A percentile compares a stretch with the other conserved stretches of the same genome.
phyloP scores from a whole-genome alignment of 2,329 filamentous ascomycete species.

The Claviceps arundinis region DNA sequence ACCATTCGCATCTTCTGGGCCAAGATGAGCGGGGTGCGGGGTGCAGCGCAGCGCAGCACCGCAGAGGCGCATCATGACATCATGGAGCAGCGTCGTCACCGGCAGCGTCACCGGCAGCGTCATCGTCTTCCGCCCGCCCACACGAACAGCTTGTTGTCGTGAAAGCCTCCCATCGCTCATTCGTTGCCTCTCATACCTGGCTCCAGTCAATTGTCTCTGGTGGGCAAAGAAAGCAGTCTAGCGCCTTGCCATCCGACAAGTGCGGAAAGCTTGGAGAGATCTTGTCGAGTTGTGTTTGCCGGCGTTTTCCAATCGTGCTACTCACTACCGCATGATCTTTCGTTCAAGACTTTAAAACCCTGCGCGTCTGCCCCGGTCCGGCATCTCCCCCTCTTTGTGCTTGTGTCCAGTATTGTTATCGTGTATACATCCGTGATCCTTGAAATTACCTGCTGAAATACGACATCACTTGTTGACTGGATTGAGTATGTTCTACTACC shows the following conservation, averaged over 20 bases:
- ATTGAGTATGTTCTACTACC: neutral
- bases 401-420: neutral
- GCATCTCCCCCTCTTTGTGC: neutral
- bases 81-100: constrained; percentile 19
- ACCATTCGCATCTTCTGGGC: too few species aligned
- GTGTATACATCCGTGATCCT: neutral
- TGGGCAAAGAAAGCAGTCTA: neutral
- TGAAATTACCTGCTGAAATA: neutral
- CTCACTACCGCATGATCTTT: neutral
- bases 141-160: neutral
- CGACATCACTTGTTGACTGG: neutral
- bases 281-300: neutral
- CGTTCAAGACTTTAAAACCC: constrained; percentile 2
- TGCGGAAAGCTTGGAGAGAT: too few species aligned
- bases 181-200: neutral
- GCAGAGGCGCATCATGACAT: constrained; percentile 17
- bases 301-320: neutral
- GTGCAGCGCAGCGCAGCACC: neutral
- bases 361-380: neutral
- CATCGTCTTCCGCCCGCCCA: neutral
- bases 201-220: neutral
- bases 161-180: neutral
- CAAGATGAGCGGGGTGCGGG: too few species aligned
- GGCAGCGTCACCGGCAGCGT: neutral
- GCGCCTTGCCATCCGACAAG: neutral